Evolutionary conservation across 331 rosid genomes (phyloP).

Genomic region (Arachis monticola): DNA sequence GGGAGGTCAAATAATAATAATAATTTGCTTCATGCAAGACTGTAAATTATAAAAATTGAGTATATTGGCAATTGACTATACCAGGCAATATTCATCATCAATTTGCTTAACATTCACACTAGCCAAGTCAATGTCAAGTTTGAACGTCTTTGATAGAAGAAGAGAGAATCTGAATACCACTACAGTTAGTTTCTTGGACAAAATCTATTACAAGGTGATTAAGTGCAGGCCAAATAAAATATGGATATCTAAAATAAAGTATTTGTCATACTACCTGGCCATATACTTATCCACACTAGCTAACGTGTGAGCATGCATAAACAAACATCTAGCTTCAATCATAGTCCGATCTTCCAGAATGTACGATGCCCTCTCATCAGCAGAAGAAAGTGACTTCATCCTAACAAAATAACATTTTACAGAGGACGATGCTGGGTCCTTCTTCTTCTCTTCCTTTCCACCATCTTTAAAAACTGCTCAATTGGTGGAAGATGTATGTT

Average conservation of each 20-base stretch:
- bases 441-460: constrained; percentile 73
- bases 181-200: constrained; percentile 37
- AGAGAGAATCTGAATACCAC: constrained; percentile 68
- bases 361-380: constrained; percentile 48
- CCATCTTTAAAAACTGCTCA: constrained; percentile 85
- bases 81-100: constrained; percentile 57
- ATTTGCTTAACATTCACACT: constrained; percentile 52
- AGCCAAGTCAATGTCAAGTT: constrained; percentile 53
- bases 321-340: constrained; percentile 57
- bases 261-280: constrained; percentile 72
- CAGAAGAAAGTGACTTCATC: constrained; percentile 48
- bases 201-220: constrained; percentile 17
- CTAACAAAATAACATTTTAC: constrained; percentile 80
- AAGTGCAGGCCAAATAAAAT: not conserved
- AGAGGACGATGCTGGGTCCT: constrained; percentile 58
- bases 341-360: constrained; percentile 51
- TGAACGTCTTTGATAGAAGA: constrained; percentile 73
- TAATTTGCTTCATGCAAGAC: not conserved
- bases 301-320: constrained; percentile 75
- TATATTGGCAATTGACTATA: constrained; percentile 42
- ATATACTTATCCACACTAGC: constrained; percentile 62
- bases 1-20: not conserved
- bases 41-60: constrained; percentile 26
- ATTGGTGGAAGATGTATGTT: constrained; percentile 5
- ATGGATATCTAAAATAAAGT: constrained; percentile 15